Evolutionary conservation across 345 rosid genomes (phyloP), one percentile per base, ranked within the genome.

Genomic region (Tarenaya hassleriana): DNA sequence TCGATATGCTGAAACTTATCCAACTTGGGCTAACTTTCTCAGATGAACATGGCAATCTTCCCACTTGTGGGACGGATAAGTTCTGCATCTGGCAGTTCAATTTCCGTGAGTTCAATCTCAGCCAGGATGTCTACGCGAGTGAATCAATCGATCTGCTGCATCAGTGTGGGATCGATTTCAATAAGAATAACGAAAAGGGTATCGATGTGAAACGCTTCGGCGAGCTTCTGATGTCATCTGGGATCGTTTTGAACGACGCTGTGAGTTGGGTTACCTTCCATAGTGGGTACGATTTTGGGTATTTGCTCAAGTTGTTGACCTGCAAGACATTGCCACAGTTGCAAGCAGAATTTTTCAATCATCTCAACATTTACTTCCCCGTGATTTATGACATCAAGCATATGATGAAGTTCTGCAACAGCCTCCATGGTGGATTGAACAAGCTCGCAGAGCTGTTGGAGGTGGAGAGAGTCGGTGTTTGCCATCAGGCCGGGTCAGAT

Each of bases 401-500:
- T 54, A 48, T 83, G 79, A 78, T 77, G 82, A 82, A 70, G 77
- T 83, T 69, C 44, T 80, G 84, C 66, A 75, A 80, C 43, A 70
- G 81, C 56, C 84, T 83, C 41, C 91, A 83, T 34, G 95, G 91
- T 14, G 95, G 95, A 33, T 52, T 86, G 77, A 78, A 80, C 73
- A 86, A 78, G 60, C 73, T 86, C 17, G 95, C 95, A 0, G 84
- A 75, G 76, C 33, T 73, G 62, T 70, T 83, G 66, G 82, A 70
- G 10, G 83, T 86, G 49, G 80, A 80, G 72, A 56, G 91, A 62
- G 69, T 86, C 8, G 91, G 95, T 38, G 58, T 74, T 31, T 75
- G 83, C 62, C 95, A 86, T 50, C 95, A 80, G 64, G 95, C 91
- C 1, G 91, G 91, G 47, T 86, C 91, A 0, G 95, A 86, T 73